A percentile compares a stretch with the other conserved stretches of the same genome.
These are phyloP conservation scores for Grigorovia transvaalensis DNA, from an alignment of 805 yeast genomes.

Conservation along the genomic window DNA sequence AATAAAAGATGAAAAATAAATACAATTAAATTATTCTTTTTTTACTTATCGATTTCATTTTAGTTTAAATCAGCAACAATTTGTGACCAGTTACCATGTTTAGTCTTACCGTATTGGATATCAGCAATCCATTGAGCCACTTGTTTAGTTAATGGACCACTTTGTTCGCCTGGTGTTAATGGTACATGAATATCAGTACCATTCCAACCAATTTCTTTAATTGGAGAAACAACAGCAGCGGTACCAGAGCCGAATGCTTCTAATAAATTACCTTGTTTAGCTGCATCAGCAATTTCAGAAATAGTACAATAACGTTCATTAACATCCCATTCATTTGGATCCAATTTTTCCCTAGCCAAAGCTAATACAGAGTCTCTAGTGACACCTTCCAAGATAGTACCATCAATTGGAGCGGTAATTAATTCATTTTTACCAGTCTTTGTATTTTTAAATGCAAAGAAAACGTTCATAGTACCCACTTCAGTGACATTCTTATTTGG, in stretches of 20 bases:
- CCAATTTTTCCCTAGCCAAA: conserved; percentile 67
- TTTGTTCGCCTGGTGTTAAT: conserved; percentile 64
- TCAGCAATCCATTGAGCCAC: conserved; percentile 79
- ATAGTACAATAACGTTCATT: conserved; percentile 79
- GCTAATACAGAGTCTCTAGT: conserved; percentile 81
- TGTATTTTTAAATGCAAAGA: conserved; percentile 72
- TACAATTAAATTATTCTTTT: too few species aligned
- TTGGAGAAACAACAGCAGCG: conserved; percentile 94
- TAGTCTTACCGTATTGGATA: conserved; percentile 80
- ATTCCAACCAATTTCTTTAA: conserved; percentile 73
- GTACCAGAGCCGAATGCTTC: conserved; percentile 98
- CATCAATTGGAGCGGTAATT: conserved; percentile 93
- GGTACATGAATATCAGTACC: conserved; percentile 72
- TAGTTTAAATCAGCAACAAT: conserved; percentile 27
- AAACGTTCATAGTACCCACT: conserved; percentile 96
- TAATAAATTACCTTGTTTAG: conserved; percentile 69
- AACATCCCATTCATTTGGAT: conserved; percentile 68
- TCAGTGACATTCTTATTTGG: conserved; percentile 82
- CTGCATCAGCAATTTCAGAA: conserved; percentile 65
- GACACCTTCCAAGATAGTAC: conserved; percentile 94
- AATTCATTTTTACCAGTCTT: conserved; percentile 77
- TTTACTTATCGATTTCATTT: background rate
- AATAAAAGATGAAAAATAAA: too few species aligned
- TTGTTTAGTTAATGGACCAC: conserved; percentile 66
- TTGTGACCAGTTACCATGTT: conserved; percentile 45